Percentiles rank a stretch among this genome's conserved stretches.
Conservation (phyloP, 2,329 filamentous ascomycete genomes). For the Septoria linicola region DNA sequence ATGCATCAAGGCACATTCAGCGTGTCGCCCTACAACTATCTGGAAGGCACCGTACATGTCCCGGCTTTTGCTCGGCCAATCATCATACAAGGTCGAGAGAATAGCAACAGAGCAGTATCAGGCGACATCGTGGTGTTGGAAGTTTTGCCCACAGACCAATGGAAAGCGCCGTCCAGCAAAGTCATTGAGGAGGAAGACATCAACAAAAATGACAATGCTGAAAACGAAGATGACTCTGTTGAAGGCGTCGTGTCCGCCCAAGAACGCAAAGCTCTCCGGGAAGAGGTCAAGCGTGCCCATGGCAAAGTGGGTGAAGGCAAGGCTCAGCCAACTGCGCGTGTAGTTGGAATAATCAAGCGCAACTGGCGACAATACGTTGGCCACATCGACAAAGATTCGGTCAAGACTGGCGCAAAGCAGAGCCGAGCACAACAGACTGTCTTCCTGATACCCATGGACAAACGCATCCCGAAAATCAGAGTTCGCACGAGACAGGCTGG, state of each 20-base stretch:
- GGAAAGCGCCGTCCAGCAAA: conserved; percentile 93
- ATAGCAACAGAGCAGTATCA: conserved; percentile 90
- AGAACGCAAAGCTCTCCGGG: conserved; percentile 82
- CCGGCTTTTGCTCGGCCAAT: conserved; percentile 86
- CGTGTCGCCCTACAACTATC: conserved; percentile 95
- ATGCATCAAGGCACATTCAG: conserved; percentile 95
- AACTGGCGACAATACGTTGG: conserved; percentile 99
- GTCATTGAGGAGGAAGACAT: conserved; percentile 92
- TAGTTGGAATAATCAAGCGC: conserved; percentile 88
- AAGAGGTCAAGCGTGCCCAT: conserved; percentile 85
- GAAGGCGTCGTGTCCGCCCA: conserved; percentile 79
- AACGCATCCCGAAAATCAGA: conserved; percentile 92
- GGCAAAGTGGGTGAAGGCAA: conserved; percentile 71
- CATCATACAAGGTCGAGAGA: conserved; percentile 85
- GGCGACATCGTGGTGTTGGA: conserved; percentile 93
- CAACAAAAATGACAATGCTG: conserved; percentile 90
- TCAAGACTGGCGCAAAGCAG: conserved; percentile 69
- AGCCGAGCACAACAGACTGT: conserved; percentile 87
- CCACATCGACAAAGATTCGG: conserved; percentile 84
- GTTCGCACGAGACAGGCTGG: conserved; percentile 86
- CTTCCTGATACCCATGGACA: conserved; percentile 97
- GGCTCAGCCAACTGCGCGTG: conserved; percentile 84
- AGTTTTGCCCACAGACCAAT: conserved; percentile 88
- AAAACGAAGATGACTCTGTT: conserved; percentile 73
- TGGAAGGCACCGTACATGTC: conserved; percentile 89